Base-by-base conservation (phyloP, 768 basidiomycete species). In the Floccularia luteovirens region DNA sequence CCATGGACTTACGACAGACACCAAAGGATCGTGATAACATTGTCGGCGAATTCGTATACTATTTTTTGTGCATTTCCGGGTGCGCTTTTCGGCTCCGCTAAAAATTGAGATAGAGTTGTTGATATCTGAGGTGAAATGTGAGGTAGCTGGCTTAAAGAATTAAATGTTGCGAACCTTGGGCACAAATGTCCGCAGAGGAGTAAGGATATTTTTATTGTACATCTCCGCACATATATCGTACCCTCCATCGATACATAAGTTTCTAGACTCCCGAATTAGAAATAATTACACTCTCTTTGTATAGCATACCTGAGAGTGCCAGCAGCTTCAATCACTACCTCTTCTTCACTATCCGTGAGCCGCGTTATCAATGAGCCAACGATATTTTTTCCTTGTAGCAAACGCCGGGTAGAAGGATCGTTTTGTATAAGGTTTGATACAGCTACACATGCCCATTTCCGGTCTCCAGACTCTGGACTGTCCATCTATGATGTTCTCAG, bases 381-480 rank as follows among this genome's bases (percentile, higher is more conserved):
- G 24, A 94, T 72, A 56, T 92, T 90, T 63, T 88, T 90, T 21
- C 88, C 86, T 54, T 94, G 92, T 14, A 97, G 70, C 50, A 97
- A 63, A 46, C 93, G 65, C 44, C 93, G 69, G 11, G 93, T 96
- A 5, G 90, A 89, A 14, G 92, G 85, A 58, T 97, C 93, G 49
- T 94, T 94, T 57, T 92, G 87, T 46, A 94, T 94, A 36, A 97
- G 66, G 58, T 90, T 94, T 8, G 89, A 91, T n/a, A 94, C 85
- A 1, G 92, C 91, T 17, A 92, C 90, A 57, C 92, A 94, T 3
- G 92, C 90, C 92, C 90, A 96, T 56, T 90, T 89, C 39, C 93
- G 77, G 48, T 97, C 93, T 1, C 72, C 62, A 5, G 74, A 69
- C 49, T 94, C 90, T 4, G 77, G 50, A 57, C 81, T 79, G 51